These are phyloP conservation scores for Tilletia setariae DNA, from an alignment of 1,284 basidiomycete genomes.

Conservation along the genomic window DNA sequence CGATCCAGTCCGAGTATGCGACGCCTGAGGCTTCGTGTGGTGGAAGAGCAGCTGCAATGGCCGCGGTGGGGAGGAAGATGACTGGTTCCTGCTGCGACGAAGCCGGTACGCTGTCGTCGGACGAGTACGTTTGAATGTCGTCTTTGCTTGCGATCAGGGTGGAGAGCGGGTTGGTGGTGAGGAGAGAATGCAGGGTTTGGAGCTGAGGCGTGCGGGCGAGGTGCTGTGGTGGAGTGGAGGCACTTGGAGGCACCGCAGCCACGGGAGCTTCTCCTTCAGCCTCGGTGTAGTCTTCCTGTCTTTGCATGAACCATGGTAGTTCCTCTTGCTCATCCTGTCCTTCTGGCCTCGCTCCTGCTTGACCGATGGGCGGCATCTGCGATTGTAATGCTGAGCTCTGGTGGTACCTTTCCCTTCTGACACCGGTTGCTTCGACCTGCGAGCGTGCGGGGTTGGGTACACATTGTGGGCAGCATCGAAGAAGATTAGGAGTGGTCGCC, in stretches of 20 bases:
- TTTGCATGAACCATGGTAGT: slow-evolving; percentile 10
- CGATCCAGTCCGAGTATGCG: slow-evolving; percentile 9
- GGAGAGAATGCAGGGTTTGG: not conserved
- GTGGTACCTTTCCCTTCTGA: not conserved
- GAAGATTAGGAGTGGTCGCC: no score
- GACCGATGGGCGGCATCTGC: not conserved
- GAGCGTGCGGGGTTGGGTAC: no score
- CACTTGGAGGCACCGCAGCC: not conserved
- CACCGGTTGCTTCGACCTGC: not conserved
- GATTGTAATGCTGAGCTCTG: not conserved
- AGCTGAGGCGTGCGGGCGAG: slow-evolving; percentile 5
- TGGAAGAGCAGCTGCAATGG: slow-evolving; percentile 12
- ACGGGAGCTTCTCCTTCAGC: not conserved
- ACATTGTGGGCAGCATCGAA: no score
- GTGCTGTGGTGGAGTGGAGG: not conserved
- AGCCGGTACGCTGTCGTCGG: not conserved
- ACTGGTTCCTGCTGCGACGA: slow-evolving; percentile 2
- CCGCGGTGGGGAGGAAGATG: slow-evolving; percentile 10
- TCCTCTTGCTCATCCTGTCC: not conserved
- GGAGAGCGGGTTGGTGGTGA: not conserved
- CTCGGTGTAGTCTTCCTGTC: not conserved
- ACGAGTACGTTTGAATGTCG: no score
- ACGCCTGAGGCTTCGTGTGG: slow-evolving; percentile 12
- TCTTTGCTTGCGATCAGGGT: not conserved
- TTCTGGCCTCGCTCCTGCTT: not conserved